Percentiles rank a stretch among this genome's conserved stretches.
These are phyloP conservation scores for Umbelopsis ramanniana DNA, from an alignment of 192 early-diverging fungal genomes.

Conservation along the genomic window DNA sequence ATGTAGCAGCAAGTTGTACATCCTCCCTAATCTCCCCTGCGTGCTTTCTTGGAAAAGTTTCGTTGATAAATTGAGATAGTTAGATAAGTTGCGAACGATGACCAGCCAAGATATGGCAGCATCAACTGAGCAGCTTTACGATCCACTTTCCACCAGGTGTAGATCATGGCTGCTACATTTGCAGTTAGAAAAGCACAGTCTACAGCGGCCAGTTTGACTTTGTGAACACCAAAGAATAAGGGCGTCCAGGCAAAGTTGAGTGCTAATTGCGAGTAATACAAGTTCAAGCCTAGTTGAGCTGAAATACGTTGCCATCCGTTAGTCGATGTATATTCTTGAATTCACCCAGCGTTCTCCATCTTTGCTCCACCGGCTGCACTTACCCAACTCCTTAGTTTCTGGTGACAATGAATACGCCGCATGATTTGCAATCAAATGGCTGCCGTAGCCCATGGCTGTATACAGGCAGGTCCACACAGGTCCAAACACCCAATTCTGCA, in stretches of 20 bases:
- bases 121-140: constrained; percentile 2
- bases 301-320: not conserved
- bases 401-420: not conserved
- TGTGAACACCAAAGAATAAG: constrained; percentile 9
- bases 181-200: not conserved
- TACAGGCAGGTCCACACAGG: not conserved
- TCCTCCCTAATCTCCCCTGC: not conserved
- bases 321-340: too few relatives aligned
- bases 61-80: constrained; percentile 1
- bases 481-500: constrained; percentile 4
- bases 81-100: constrained; percentile 5
- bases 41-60: not conserved
- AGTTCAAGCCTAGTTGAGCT: constrained; percentile 1
- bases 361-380: not conserved
- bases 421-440: not conserved
- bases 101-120: not conserved
- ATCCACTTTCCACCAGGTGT: constrained; percentile 6
- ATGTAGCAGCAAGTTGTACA: not conserved
- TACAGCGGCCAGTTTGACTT: not conserved
- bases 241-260: constrained; percentile 4
- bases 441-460: not conserved
- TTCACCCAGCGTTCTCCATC: not conserved
- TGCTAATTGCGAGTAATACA: not conserved
- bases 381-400: constrained; percentile 2
- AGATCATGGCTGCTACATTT: constrained; percentile 3